phyloP scores from a whole-genome alignment of 139 green algal genomes.

The Auxenochlorella protothecoides region DNA sequence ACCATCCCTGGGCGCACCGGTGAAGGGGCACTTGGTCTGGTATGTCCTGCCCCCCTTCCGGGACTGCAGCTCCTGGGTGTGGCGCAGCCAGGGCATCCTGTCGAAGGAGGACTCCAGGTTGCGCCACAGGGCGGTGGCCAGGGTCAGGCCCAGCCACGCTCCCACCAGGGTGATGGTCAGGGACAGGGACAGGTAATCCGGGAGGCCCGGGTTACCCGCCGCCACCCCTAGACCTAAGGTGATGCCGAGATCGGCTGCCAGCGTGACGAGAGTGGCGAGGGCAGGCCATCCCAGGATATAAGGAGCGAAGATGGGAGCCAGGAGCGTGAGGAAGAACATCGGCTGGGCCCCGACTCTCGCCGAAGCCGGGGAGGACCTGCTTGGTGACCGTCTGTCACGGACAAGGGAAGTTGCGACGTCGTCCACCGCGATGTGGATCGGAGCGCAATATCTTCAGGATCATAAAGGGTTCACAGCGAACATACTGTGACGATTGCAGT shows the following conservation, averaged over 20 bases:
- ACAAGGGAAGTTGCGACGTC: too few species aligned
- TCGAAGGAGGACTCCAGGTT: constrained; percentile 19
- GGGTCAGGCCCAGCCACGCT: constrained; percentile 5
- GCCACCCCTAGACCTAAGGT: constrained; percentile 1
- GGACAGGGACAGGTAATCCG: constrained; percentile 1
- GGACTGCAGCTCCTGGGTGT: background rate
- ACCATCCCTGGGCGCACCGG: constrained; percentile 3
- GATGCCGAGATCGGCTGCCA: constrained; percentile 2
- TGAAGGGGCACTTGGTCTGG: constrained; percentile 26
- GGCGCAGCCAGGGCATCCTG: constrained; percentile 16
- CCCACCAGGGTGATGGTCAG: background rate
- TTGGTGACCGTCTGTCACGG: too few species aligned
- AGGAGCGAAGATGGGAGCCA: background rate
- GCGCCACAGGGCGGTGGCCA: constrained; percentile 4
- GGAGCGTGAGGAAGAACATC: background rate
- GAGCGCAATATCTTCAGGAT: too few species aligned
- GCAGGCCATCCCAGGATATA: constrained; percentile 1
- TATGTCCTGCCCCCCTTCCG: constrained; percentile 1
- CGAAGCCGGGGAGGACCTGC: too few species aligned
- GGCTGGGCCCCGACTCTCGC: too few species aligned
- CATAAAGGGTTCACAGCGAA: too few species aligned
- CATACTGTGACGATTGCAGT: too few species aligned
- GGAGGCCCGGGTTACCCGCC: background rate
- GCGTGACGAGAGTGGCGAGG: background rate
- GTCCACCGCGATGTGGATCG: too few species aligned